phyloP scores from a whole-genome alignment of 495 filamentous ascomycete species.

The Neurospora sp. region DNA sequence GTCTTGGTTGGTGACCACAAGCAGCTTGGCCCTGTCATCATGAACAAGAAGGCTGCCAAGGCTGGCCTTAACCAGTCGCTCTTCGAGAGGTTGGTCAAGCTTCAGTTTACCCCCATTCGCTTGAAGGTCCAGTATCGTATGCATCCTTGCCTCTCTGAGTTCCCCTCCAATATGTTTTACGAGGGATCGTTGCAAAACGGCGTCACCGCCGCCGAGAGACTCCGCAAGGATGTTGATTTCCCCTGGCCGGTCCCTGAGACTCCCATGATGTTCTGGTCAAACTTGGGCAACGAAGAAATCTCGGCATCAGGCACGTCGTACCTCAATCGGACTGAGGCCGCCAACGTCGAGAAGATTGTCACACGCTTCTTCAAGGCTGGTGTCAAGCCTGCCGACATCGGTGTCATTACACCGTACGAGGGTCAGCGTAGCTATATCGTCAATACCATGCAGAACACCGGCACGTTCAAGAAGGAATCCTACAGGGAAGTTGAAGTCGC shows the following conservation, averaged over 20 bases:
- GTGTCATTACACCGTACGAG: slow-evolving; percentile 98
- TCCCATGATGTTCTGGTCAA: slow-evolving; percentile 99
- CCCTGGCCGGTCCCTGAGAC: slow-evolving; percentile 91
- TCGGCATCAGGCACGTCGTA: slow-evolving; percentile 96
- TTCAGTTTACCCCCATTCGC: slow-evolving; percentile 85
- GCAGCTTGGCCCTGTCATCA: slow-evolving; percentile 96
- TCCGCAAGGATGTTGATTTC: slow-evolving; percentile 93
- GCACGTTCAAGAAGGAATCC: slow-evolving; percentile 93
- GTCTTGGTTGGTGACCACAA: slow-evolving; percentile 98
- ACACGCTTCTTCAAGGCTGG: slow-evolving; percentile 99
- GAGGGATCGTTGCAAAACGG: slow-evolving; percentile 96
- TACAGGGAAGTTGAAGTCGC: slow-evolving; percentile 99
- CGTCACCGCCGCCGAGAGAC: slow-evolving; percentile 77
- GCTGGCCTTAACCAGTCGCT: slow-evolving; percentile 95
- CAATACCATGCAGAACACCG: slow-evolving; percentile 95
- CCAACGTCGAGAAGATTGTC: slow-evolving; percentile 96
- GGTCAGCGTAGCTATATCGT: slow-evolving; percentile 98
- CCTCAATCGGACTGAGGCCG: slow-evolving; percentile 92
- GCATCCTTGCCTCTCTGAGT: slow-evolving; percentile 96
- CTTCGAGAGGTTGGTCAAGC: slow-evolving; percentile 91
- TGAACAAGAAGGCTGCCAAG: slow-evolving; percentile 99
- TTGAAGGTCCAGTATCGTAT: slow-evolving; percentile 98
- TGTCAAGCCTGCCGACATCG: slow-evolving; percentile 81
- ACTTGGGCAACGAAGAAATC: slow-evolving; percentile 94
- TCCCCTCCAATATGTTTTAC: slow-evolving; percentile 99